Base-by-base conservation (phyloP, 108 stramenopile species). In the Nitzschia palea region DNA sequence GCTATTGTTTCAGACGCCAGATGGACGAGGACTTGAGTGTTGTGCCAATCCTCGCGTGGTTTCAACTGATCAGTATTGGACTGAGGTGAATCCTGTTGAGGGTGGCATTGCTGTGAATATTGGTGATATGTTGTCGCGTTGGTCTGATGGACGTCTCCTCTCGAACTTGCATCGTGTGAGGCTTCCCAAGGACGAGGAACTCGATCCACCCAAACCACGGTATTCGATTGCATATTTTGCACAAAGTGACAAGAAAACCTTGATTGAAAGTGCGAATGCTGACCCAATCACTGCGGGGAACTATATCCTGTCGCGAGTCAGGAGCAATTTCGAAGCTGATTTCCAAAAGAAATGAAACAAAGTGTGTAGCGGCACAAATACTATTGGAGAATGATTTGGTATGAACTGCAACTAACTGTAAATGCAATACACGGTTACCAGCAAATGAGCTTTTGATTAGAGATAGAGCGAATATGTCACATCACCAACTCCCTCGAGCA, bases 131-230 rank as follows among this genome's bases (percentile, higher is more conserved):
- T 57, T 83, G 2, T 34, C 55, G 3, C 59, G 79, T 6, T 83
- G 82, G 82, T 47, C 51, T 48, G 72, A 80, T 58, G 72, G 73
- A 9, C 28, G 45, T 17, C 30, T 82, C 14, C 61, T 65, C 55
- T 76, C 74, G 12, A 83, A 83, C 52, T 56, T 80, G 67, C 82
- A 83, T 58, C 76, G 82, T 32, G 82, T 83, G 18, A 66, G 82
- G 18, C 63, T 78, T 76, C 82, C 82, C n/a, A 71, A 55, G 5
- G 37, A 23, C 0, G 82, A 55, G 12, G 72, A 81, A 59, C 68
- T 70, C 23, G 54, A 30, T 26, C 62, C 67, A 5, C 56, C 70
- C 12, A 29, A 28, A 27, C 65, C 79, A 12, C 56, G 82, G 20
- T 80, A 77, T 44, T 67, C 65, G 3, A 61, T 83, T 63, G 81